phyloP scores from a whole-genome alignment of 768 basidiomycete genomes.

The Pleurotus sapidus region DNA sequence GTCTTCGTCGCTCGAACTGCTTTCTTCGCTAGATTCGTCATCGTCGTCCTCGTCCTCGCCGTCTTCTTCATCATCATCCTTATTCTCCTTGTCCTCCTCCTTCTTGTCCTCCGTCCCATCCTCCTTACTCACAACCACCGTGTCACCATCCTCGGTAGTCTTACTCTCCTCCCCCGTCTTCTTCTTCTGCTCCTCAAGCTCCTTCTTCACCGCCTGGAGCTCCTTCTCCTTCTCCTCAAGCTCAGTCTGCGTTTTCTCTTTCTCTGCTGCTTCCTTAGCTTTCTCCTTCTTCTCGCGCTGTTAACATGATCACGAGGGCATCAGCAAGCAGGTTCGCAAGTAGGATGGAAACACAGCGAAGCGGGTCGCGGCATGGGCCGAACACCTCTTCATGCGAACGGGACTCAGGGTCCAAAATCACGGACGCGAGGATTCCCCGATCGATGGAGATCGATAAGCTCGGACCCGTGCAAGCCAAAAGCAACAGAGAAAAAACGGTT shows the following conservation, averaged over 20 bases:
- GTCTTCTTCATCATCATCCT: conserved; percentile 22
- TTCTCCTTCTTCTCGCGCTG: conserved; percentile 45
- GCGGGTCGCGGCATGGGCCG: no score
- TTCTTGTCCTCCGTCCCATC: conserved; percentile 16
- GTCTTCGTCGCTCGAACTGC: conserved; percentile 1
- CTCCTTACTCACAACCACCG: conserved; percentile 27
- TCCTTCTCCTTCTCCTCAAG: conserved; percentile 65
- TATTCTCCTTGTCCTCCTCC: conserved; percentile 21
- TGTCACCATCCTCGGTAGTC: conserved; percentile 20
- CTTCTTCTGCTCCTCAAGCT: conserved; percentile 39
- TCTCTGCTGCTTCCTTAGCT: conserved; percentile 48
- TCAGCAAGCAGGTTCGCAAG: not conserved
- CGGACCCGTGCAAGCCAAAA: not conserved
- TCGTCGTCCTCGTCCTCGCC: conserved; percentile 18
- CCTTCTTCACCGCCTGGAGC: conserved; percentile 48
- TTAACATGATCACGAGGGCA: not conserved
- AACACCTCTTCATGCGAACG: no score
- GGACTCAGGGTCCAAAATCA: conserved; percentile 3
- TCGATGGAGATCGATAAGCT: not conserved
- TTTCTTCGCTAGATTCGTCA: conserved; percentile 14
- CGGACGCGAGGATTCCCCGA: not conserved
- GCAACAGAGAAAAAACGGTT: not conserved
- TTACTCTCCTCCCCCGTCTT: conserved; percentile 22
- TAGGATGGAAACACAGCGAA: not conserved
- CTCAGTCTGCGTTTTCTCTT: conserved; percentile 59